A percentile compares a stretch with the other conserved stretches of the same genome.
Conservation (phyloP, 192 early-diverging fungal species). For the Backusella australiensis region DNA sequence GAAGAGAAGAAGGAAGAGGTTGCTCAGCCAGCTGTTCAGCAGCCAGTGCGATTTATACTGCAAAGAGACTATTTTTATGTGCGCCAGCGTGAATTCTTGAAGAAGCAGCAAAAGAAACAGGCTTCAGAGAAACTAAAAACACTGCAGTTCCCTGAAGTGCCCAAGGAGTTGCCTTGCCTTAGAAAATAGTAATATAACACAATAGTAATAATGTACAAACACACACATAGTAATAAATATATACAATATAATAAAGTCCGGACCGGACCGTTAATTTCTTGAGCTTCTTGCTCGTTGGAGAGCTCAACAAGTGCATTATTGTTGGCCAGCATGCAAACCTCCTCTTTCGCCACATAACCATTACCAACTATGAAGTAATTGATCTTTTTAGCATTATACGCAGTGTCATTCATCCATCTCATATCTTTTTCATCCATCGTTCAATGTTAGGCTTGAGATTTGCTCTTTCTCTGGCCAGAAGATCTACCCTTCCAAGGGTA, state of each 20-base stretch:
- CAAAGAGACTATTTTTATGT: conserved; percentile 50
- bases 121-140: conserved; percentile 37
- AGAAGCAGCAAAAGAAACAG: conserved; percentile 37
- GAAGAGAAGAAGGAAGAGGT: conserved; percentile 18
- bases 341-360: conserved; percentile 15
- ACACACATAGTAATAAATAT: neutral
- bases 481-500: conserved; percentile 98
- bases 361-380: conserved; percentile 10
- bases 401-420: conserved; percentile 3
- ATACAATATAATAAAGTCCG: neutral
- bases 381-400: neutral
- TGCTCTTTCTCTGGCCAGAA: conserved; percentile 97
- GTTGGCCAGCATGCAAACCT: neutral
- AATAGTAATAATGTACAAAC: neutral
- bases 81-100: conserved; percentile 41
- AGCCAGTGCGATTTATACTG: conserved; percentile 42
- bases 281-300: neutral
- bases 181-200: neutral
- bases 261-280: neutral
- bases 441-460: conserved; percentile 65
- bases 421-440: neutral
- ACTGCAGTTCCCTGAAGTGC: conserved; percentile 47
- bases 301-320: neutral
- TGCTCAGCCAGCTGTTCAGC: conserved; percentile 15
- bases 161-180: conserved; percentile 23